Evolutionary conservation across 495 filamentous ascomycete genomes (phyloP).

Genomic region (Aspergillus coremiiformis): DNA sequence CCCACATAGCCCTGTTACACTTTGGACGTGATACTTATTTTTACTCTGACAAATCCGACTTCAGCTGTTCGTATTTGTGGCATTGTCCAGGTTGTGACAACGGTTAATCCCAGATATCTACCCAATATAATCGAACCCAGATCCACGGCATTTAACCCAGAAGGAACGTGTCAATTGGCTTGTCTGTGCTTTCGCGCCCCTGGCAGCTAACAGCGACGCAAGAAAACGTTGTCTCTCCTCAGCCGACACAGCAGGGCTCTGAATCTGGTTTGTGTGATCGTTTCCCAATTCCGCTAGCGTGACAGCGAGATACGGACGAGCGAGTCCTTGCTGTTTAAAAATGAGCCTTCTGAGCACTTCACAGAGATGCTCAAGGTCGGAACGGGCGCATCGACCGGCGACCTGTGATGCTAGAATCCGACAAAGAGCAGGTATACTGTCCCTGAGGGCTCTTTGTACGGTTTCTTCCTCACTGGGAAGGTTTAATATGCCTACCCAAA

Average conservation of each 20-base stretch:
- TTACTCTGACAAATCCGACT: background rate
- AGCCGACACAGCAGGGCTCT: constrained; percentile 16
- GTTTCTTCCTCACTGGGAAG: constrained; percentile 37
- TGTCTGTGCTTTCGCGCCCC: constrained; percentile 50
- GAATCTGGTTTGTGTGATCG: constrained; percentile 38
- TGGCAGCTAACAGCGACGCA: constrained; percentile 41
- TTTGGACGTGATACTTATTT: constrained; percentile 4
- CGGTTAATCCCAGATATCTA: constrained; percentile 11
- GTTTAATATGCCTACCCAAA: constrained; percentile 61
- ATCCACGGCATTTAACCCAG: constrained; percentile 63
- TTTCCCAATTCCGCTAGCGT: constrained; percentile 52
- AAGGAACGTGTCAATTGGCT: constrained; percentile 57
- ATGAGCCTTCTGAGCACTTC: constrained; percentile 75
- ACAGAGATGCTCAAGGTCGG: constrained; percentile 66
- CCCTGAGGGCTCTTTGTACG: constrained; percentile 47
- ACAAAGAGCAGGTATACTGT: constrained; percentile 53
- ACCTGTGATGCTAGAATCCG: constrained; percentile 59
- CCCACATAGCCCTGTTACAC: background rate
- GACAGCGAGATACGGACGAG: constrained; percentile 52
- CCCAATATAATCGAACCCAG: constrained; percentile 55
- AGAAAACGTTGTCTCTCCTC: constrained; percentile 33
- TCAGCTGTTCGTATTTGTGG: background rate
- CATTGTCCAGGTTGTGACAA: background rate
- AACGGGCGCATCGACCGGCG: constrained; percentile 65
- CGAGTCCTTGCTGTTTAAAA: constrained; percentile 54